Conservation (phyloP, 108 stramenopile species). For the Seminavis robusta region DNA sequence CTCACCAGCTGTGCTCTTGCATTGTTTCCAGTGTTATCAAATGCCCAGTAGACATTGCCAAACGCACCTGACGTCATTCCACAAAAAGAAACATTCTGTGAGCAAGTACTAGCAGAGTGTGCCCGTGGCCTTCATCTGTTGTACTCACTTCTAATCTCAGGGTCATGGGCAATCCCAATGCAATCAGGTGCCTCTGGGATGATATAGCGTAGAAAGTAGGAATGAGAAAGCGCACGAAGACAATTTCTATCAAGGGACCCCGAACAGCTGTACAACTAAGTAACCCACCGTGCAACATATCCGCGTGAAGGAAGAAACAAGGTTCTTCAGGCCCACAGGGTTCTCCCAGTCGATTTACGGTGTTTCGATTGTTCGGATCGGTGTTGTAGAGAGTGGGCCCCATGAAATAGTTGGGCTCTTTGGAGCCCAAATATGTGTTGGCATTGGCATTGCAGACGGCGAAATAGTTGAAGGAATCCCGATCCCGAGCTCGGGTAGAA, state of each 20-base stretch:
- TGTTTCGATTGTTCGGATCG: conserved; percentile 28
- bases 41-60: conserved; percentile 43
- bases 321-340: conserved; percentile 34
- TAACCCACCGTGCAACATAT: conserved; percentile 59
- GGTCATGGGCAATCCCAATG: conserved; percentile 49
- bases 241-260: too few relatives aligned
- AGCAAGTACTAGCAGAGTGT: too few relatives aligned
- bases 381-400: conserved; percentile 48
- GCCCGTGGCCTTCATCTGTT: too few relatives aligned
- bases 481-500: conserved; percentile 24
- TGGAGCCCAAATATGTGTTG: conserved; percentile 35
- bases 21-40: conserved; percentile 39
- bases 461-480: conserved; percentile 46
- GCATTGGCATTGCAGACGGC: conserved; percentile 47
- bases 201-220: too few relatives aligned
- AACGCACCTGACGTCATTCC: too few relatives aligned
- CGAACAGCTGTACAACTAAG: too few relatives aligned
- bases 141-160: conserved; percentile 31
- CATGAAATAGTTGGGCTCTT: conserved; percentile 50
- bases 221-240: too few relatives aligned
- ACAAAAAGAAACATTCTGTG: too few relatives aligned
- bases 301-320: conserved; percentile 49
- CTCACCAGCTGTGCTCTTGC: conserved; percentile 32
- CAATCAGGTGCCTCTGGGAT: conserved; percentile 42
- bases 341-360: conserved; percentile 38